A percentile compares a stretch with the other conserved stretches of the same genome.
Conservation (phyloP, 306 rosid genomes). For the Hippophae tibetana region DNA sequence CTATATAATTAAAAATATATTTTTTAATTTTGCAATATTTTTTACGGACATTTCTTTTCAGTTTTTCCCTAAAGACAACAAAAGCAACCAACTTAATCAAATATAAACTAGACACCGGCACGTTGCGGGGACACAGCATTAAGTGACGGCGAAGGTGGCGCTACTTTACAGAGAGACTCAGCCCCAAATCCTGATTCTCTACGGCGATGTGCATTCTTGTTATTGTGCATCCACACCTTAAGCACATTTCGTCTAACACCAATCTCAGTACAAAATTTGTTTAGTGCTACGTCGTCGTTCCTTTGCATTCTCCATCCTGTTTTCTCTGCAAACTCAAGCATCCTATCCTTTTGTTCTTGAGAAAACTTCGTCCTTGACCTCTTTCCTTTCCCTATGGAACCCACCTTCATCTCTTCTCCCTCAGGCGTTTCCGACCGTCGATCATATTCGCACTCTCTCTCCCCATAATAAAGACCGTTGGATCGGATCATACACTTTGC, state of each 20-base stretch:
- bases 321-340: conserved; percentile 71
- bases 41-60: not conserved
- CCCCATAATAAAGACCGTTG: not conserved
- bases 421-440: conserved; percentile 20
- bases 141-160: not conserved
- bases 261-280: conserved; percentile 62
- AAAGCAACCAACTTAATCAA: no score
- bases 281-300: conserved; percentile 62
- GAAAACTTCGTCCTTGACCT: conserved; percentile 76
- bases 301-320: conserved; percentile 90
- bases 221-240: conserved; percentile 99
- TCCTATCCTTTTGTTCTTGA: conserved; percentile 71
- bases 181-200: not conserved
- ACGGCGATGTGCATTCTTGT: conserved; percentile 42
- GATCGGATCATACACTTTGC: not conserved
- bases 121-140: not conserved
- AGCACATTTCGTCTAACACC: conserved; percentile 87
- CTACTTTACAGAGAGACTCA: not conserved
- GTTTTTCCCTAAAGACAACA: not conserved
- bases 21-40: no score
- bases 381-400: conserved; percentile 19
- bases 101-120: conserved; percentile 1
- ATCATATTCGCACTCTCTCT: not conserved
- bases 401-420: conserved; percentile 2
- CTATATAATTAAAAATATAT: no score